phyloP scores from a whole-genome alignment of 1,139 yeast species.

The Saccharomyces pastorianus region DNA sequence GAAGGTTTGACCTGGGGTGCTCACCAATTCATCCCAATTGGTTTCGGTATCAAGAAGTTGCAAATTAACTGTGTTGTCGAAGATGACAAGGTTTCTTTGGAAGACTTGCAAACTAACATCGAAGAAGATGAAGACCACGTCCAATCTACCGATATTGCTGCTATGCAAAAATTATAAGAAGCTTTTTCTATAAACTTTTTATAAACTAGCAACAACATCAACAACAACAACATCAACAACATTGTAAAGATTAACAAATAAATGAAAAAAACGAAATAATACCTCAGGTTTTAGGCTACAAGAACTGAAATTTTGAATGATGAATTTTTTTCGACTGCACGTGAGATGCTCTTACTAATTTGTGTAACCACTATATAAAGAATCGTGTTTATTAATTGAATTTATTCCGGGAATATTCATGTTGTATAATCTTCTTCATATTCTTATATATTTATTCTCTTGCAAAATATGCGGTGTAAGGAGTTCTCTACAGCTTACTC shows the following conservation, averaged over 20 bases:
- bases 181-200: conserved; percentile 5
- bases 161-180: conserved; percentile 90
- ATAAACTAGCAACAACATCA: background rate
- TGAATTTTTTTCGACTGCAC: background rate
- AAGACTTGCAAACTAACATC: conserved; percentile 73
- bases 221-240: background rate
- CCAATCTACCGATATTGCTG: conserved; percentile 96
- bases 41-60: conserved; percentile 98
- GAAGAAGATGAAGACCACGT: conserved; percentile 99
- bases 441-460: background rate
- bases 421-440: background rate
- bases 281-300: background rate
- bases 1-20: conserved; percentile 99
- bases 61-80: conserved; percentile 97
- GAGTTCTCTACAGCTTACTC: background rate
- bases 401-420: conserved; percentile 4
- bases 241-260: conserved; percentile 1
- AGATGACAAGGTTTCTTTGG: conserved; percentile 91
- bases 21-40: conserved; percentile 90
- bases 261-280: background rate
- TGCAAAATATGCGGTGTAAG: background rate
- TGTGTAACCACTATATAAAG: background rate
- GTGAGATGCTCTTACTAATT: background rate
- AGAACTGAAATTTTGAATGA: background rate
- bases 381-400: conserved; percentile 1